A percentile compares a stretch with the other conserved stretches of the same genome.
Conservation (phyloP, 805 yeast genomes). For the Lipomyces chichibuensis region DNA sequence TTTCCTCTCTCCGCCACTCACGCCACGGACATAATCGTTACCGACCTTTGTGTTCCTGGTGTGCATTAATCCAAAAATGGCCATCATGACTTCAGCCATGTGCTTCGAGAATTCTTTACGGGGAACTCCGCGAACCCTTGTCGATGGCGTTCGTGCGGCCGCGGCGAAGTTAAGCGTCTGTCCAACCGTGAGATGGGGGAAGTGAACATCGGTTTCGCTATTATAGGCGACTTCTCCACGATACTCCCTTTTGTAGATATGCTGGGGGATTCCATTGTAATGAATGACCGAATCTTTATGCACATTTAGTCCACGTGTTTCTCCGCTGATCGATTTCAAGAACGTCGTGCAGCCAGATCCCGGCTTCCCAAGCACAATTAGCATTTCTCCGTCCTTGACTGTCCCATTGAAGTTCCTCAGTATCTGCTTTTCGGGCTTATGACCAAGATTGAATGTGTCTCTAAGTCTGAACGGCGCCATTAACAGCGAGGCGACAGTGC, state of each 20-base stretch:
- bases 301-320: conserved; percentile 43
- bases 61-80: conserved; percentile 48
- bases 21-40: conserved; percentile 58
- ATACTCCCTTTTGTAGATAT: conserved; percentile 60
- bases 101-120: conserved; percentile 60
- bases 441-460: not conserved
- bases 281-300: conserved; percentile 58
- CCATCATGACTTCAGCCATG: conserved; percentile 70
- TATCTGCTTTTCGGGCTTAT: conserved; percentile 38
- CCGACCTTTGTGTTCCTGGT: conserved; percentile 50
- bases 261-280: conserved; percentile 63
- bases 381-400: conserved; percentile 62
- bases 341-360: conserved; percentile 72
- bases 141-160: conserved; percentile 61
- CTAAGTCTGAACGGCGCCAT: conserved; percentile 3
- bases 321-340: conserved; percentile 40
- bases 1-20: conserved; percentile 62
- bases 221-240: conserved; percentile 52
- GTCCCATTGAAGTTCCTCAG: conserved; percentile 55
- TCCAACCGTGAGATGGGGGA: conserved; percentile 69
- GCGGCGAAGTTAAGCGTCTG: conserved; percentile 70
- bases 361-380: conserved; percentile 78
- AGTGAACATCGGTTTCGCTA: conserved; percentile 56
- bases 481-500: conserved; percentile 2
- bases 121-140: conserved; percentile 47